phyloP scores from a whole-genome alignment of 2,329 filamentous ascomycete species.

The Xylariaceae sp. region DNA sequence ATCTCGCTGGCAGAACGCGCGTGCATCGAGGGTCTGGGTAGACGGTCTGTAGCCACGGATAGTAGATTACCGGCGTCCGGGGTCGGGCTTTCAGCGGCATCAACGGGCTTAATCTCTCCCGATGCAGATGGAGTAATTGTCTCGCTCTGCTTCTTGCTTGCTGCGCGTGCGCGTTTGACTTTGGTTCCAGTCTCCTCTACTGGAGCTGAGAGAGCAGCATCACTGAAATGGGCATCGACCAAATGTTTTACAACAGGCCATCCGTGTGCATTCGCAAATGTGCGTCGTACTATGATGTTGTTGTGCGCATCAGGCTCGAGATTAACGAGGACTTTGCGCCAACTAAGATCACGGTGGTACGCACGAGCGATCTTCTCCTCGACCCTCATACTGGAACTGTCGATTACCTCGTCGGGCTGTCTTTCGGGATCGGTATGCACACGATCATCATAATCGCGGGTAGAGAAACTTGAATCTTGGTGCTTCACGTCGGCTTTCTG shows the following conservation, averaged over 20 bases:
- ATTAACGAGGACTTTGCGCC: slow-evolving; percentile 94
- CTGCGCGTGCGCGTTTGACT: slow-evolving; percentile 63
- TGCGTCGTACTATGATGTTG: slow-evolving; percentile 92
- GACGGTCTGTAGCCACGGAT: not conserved
- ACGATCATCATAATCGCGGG: slow-evolving; percentile 50
- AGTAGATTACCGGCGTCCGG: not conserved
- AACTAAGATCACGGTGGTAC: slow-evolving; percentile 85
- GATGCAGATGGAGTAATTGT: slow-evolving; percentile 62
- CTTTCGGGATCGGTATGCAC: slow-evolving; percentile 43
- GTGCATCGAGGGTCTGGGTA: slow-evolving; percentile 6
- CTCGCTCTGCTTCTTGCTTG: slow-evolving; percentile 50
- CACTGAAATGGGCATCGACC: slow-evolving; percentile 88
- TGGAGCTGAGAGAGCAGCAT: slow-evolving; percentile 60
- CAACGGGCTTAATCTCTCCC: not conserved
- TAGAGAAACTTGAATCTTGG: slow-evolving; percentile 41
- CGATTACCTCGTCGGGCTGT: slow-evolving; percentile 44
- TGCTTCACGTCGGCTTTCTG: slow-evolving; percentile 33
- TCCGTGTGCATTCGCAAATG: slow-evolving; percentile 95
- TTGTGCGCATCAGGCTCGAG: slow-evolving; percentile 97
- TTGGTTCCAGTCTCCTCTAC: slow-evolving; percentile 62
- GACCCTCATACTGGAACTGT: slow-evolving; percentile 71
- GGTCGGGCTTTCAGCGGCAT: not conserved
- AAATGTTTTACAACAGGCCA: slow-evolving; percentile 97
- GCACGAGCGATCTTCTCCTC: slow-evolving; percentile 97
- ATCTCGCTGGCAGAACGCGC: slow-evolving; percentile 29